Evolutionary conservation across 1,284 basidiomycete species (phyloP).

Genomic region (Cystobasidium slooffiae): DNA sequence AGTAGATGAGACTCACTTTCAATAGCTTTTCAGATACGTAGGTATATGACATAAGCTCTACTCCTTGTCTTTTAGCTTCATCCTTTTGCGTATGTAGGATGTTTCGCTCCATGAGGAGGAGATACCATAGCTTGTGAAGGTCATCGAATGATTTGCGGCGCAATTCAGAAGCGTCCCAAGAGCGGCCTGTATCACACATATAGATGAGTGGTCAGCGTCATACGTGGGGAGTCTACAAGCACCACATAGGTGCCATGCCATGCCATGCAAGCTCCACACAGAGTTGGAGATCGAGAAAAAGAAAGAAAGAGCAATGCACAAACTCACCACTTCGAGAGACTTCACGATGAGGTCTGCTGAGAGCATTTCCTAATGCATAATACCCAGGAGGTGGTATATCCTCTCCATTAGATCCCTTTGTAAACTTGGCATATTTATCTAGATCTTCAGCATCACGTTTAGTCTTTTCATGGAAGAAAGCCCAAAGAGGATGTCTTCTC

Average conservation of each 20-base stretch:
- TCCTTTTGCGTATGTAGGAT: conserved; percentile 82
- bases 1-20: conserved; percentile 5
- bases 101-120: conserved; percentile 83
- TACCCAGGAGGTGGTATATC: conserved; percentile 14
- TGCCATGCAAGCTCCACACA: neutral
- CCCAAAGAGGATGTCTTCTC: conserved; percentile 47
- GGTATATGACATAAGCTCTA: conserved; percentile 30
- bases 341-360: conserved; percentile 48
- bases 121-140: conserved; percentile 90
- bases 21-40: conserved; percentile 30
- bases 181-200: conserved; percentile 70
- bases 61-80: conserved; percentile 65
- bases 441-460: conserved; percentile 23
- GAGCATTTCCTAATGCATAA: conserved; percentile 28
- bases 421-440: conserved; percentile 27
- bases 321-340: conserved; percentile 47
- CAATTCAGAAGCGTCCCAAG: conserved; percentile 83
- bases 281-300: neutral
- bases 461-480: conserved; percentile 51
- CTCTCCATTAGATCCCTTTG: conserved; percentile 24
- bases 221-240: too few relatives aligned
- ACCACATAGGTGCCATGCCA: too few relatives aligned
- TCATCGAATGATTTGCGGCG: conserved; percentile 88
- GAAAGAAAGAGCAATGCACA: neutral
- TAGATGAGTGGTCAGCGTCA: neutral